Evolutionary conservation across 768 basidiomycete genomes (phyloP), one percentile per base, ranked within the genome.

Genomic region (Nevesoporus exiguus): DNA sequence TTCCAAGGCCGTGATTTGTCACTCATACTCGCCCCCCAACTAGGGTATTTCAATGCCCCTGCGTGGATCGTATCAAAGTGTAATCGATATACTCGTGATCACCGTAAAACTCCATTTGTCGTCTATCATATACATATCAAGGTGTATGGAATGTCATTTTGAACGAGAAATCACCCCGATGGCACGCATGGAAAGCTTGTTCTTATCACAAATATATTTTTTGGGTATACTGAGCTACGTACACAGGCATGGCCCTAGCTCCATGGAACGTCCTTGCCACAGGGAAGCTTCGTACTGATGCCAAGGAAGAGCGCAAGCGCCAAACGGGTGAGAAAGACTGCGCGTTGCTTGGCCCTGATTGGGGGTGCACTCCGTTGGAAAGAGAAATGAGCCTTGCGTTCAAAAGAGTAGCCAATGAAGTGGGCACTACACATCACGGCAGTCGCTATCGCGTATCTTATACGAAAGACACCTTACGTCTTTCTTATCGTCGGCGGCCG

Each of bases 111-210:
- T 0, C 80, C 77, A 5, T 83, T 83, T 61, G 68, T 72, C 24
- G 67, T 83, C 40, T 83, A 82, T n/a, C n/a, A n/a, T n/a, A n/a
- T n/a, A n/a, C n/a, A n/a, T n/a, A n/a, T 64, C 81, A 78, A 67
- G 80, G 78, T 2, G 54, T 47, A 17, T 78, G 74, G 75, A 74
- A 69, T 61, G 63, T 75, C n/a, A 61, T 78, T 45, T 75, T 82
- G 80, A 81, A 65, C 72, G 80, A 6, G 81, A 82, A 7, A 78
- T 81, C 53, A 75, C 82, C 47, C 73, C 76, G 7, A 51, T 47
- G 57, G 55, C 47, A 25, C 31, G 36, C 19, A 33, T 30, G 7
- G 56, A 76, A 76, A 76, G 74, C 61, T 34, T 59, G 63, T 25
- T 25, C 43, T 44, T 0, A n/a, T 31, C 13, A 33, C 15, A 29